Evolutionary conservation across 345 rosid genomes (phyloP).

Genomic region (Chamaenerion angustifolium): DNA sequence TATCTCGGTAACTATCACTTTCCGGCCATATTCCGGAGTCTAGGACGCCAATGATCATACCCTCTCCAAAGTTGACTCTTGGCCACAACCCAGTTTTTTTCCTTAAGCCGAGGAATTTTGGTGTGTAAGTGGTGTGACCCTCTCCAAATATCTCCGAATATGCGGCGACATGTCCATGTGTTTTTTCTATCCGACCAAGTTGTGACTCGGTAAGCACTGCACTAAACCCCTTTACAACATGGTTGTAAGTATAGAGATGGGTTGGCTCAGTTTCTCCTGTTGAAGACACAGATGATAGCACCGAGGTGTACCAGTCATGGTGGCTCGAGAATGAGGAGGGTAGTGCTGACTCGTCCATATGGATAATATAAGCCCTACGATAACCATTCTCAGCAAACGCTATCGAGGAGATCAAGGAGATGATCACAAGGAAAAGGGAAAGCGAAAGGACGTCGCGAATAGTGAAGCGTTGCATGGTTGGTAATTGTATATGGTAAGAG

Average conservation of each 20-base stretch:
- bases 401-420: conserved; percentile 5
- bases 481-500: not conserved
- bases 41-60: conserved; percentile 29
- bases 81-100: conserved; percentile 25
- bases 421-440: conserved; percentile 7
- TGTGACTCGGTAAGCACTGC: conserved; percentile 26
- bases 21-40: conserved; percentile 41
- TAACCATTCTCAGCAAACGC: conserved; percentile 1
- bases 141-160: conserved; percentile 28
- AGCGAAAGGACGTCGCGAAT: conserved; percentile 4
- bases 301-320: conserved; percentile 33
- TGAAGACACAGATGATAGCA: conserved; percentile 23
- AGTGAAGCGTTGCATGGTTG: conserved; percentile 6
- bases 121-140: conserved; percentile 23
- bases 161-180: conserved; percentile 25
- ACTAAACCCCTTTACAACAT: conserved; percentile 31
- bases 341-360: conserved; percentile 29
- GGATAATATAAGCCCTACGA: conserved; percentile 22
- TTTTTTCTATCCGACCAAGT: conserved; percentile 17
- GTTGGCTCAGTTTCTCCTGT: conserved; percentile 11
- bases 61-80: conserved; percentile 23
- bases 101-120: conserved; percentile 28
- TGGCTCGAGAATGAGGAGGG: conserved; percentile 19
- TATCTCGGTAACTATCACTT: conserved; percentile 29
- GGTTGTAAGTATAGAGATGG: conserved; percentile 37